Base-by-base conservation (phyloP, 2,329 filamentous ascomycete genomes). In the Fusarium siculi region DNA sequence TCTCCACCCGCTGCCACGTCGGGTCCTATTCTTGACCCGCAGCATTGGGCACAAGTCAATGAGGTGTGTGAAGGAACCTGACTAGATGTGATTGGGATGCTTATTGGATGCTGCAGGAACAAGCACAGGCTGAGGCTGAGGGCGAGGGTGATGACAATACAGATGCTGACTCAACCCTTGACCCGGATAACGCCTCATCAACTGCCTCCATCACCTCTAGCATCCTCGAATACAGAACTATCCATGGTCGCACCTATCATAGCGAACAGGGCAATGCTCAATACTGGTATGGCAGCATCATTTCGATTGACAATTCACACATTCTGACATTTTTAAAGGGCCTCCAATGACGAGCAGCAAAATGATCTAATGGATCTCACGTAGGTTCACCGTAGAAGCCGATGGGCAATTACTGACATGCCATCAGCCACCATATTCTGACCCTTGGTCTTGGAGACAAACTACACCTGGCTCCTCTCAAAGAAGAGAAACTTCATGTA, bases 401-500 rank as follows among this genome's bases (percentile, higher is more conserved):
- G n/a, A n/a, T n/a, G n/a, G n/a, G n/a, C n/a, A n/a, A n/a, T n/a
- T n/a, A n/a, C n/a, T n/a, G n/a, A n/a, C n/a, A n/a, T n/a, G n/a
- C n/a, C n/a, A n/a, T 25, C 16, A 77, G 75, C 1, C 75, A 77
- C 34, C 73, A 77, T 10, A 74, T 76, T 9, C 63, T 77, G 1
- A 77, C 75, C 2, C 52, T 74, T 8, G 75, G 75, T 2, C 30
- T 77, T 12, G 75, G 75, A 9, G 55, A 69, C 7, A 77, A 75
- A 4, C 73, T 77, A 19, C 42, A 76, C 42, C 18, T 77, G 3
- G 75, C 75, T 4, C 72, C 75, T 0, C 39, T 77, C 0, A 23
- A 70, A 7, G 76, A 80, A 19, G 76, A 78, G 1, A 75, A 77
- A 2, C 49, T 76, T 10, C 72, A 79, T 21, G 80, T 25, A n/a